phyloP scores from a whole-genome alignment of 208 protist species.

The Trypanosoma melophagium region DNA sequence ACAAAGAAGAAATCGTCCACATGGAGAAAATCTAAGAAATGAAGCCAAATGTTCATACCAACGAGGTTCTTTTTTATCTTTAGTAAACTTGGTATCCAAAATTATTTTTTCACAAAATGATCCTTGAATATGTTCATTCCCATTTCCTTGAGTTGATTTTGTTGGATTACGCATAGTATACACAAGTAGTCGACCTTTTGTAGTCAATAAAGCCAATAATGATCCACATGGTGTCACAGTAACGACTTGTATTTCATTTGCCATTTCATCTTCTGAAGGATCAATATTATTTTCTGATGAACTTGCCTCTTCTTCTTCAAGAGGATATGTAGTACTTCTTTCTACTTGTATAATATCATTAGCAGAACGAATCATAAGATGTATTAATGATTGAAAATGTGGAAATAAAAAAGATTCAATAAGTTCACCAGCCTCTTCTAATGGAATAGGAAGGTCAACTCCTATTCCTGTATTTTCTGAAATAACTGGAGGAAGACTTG shows the following conservation, averaged over 20 bases:
- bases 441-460: background rate
- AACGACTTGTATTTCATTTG: slow-evolving; percentile 72
- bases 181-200: slow-evolving; percentile 59
- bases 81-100: slow-evolving; percentile 38
- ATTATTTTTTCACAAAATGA: slow-evolving; percentile 53
- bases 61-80: slow-evolving; percentile 32
- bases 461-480: slow-evolving; percentile 10
- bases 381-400: slow-evolving; percentile 5
- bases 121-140: background rate
- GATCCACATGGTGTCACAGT: slow-evolving; percentile 50
- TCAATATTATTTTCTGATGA: slow-evolving; percentile 45
- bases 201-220: slow-evolving; percentile 68
- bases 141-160: background rate
- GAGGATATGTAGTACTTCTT: background rate
- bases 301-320: slow-evolving; percentile 18
- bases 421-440: slow-evolving; percentile 1
- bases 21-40: slow-evolving; percentile 60
- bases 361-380: background rate
- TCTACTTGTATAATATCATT: background rate
- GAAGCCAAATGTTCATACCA: slow-evolving; percentile 64
- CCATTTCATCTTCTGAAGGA: slow-evolving; percentile 41
- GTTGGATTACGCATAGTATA: slow-evolving; percentile 35
- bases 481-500: background rate
- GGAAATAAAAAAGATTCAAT: background rate
- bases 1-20: slow-evolving; percentile 59